Base-by-base conservation (phyloP, 192 early-diverging fungal species). In the Backusella liffmaniae region DNA sequence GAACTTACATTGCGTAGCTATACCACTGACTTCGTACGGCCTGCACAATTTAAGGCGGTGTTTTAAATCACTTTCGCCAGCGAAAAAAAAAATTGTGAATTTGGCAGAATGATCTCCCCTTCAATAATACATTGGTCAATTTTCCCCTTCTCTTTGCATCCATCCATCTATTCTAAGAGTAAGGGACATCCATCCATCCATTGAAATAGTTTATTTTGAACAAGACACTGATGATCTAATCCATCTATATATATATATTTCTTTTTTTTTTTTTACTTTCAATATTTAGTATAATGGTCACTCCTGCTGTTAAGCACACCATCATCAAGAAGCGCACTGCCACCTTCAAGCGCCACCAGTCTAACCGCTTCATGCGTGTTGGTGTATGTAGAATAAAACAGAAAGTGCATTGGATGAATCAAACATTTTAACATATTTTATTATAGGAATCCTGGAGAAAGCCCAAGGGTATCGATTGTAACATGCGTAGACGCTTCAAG, bases 301-400 rank as follows among this genome's bases (percentile, higher is more conserved):
- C 93, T 88, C 95, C 97, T 83, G 84, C 93, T 76, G 94, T 92
- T 83, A 99, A 97, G 89, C 90, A 92, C 84, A 91, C 87, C 84
- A 99, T 99, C 86, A 92, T 99, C 86, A 98, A 99, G 96, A 99
- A 99, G 95, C 94, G 96, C 88, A 96, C 93, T 82, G 94, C 94
- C 88, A 87, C 88, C 83, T 99, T 99, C 91, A 89, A 88, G 87
- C 97, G 98, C 86, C 93, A 96, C 87, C 98, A 99, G 87, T 97
- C 94, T 84, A 96, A 99, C 93, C 94, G 97, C 87, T 99, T 94
- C 92, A 94, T 92, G 91, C 92, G 93, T 82, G 92, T 81, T 77
- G 80, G 80, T 98, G 80, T 90, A 91, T 84, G 94, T 94, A 90
- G 62, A 7, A 62, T n/a, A 0, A 49, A 49, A 4, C 13, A 49